A percentile compares a stretch with the other conserved stretches of the same genome.
Evolutionary conservation across 2,329 filamentous ascomycete genomes (phyloP).

Genomic region (Elsinoe fawcettii): DNA sequence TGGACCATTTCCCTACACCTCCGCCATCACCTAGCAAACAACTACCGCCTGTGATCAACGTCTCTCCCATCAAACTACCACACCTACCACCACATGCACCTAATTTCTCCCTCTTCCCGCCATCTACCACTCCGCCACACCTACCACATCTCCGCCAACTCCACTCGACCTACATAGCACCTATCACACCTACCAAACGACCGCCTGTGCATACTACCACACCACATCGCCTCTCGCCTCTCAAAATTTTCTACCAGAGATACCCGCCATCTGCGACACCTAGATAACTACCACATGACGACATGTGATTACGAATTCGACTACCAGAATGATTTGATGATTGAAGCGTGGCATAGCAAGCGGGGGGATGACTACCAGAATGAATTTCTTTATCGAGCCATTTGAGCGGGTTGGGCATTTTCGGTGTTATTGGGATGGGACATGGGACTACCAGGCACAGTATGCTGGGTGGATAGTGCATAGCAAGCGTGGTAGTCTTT

Average conservation of each 20-base stretch:
- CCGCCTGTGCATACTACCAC: neutral
- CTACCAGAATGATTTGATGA: neutral
- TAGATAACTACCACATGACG: neutral
- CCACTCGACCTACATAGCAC: neutral
- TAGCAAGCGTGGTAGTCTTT: neutral
- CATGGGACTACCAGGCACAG: neutral
- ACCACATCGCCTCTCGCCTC: neutral
- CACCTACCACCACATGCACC: neutral
- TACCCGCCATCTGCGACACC: neutral
- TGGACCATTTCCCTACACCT: neutral
- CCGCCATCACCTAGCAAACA: neutral
- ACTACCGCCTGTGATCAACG: neutral
- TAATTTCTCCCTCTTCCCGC: neutral
- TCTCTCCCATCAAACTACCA: neutral
- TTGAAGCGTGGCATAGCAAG: neutral
- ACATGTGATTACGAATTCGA: neutral
- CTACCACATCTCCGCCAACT: neutral
- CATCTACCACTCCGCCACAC: neutral
- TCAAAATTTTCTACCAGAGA: neutral
- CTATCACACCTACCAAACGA: neutral
- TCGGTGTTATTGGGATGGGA: neutral
- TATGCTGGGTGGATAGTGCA: neutral
- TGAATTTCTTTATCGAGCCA: neutral
- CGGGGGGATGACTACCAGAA: neutral
- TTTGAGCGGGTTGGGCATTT: neutral